Percentiles rank a stretch among this genome's conserved stretches.
These are phyloP conservation scores for Solanum ossicruentum DNA, from an alignment of 257 asterid genomes.

Conservation along the genomic window DNA sequence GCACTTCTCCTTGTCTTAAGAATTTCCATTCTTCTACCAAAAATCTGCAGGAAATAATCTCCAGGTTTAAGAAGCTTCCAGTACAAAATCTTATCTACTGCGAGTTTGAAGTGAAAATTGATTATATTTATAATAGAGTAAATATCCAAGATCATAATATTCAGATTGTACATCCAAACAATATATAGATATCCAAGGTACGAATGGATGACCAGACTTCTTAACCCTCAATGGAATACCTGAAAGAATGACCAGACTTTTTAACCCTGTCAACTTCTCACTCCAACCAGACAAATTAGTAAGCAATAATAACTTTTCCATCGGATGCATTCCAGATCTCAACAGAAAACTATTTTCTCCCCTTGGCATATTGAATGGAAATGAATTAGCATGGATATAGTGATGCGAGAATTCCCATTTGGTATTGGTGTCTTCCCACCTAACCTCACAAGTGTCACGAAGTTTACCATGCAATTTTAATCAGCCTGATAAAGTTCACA, in stretches of 20 bases:
- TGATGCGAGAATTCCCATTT: not conserved
- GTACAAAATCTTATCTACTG: not conserved
- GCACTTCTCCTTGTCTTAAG: conserved; percentile 24
- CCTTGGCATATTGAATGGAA: not conserved
- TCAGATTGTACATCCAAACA: not conserved
- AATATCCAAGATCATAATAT: not conserved
- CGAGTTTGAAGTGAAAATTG: not conserved
- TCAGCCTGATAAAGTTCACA: not conserved
- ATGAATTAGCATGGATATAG: not conserved
- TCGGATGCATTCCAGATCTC: not conserved
- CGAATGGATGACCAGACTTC: not conserved
- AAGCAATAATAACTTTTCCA: not conserved
- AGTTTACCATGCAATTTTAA: not conserved
- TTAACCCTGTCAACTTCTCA: not conserved
- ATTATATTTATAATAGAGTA: not conserved
- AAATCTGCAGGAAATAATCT: conserved; percentile 40
- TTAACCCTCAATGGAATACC: not conserved
- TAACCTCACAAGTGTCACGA: not conserved
- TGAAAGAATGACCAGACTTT: not conserved
- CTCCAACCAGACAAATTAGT: not conserved
- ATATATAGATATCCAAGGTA: not conserved
- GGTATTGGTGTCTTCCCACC: not conserved
- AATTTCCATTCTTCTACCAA: conserved; percentile 67
- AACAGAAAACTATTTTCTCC: not conserved
- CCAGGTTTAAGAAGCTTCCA: not conserved